Percentiles rank a stretch among this genome's conserved stretches.
These are phyloP conservation scores for Colletotrichum sojae DNA, from an alignment of 2,329 filamentous ascomycete genomes.

Conservation along the genomic window DNA sequence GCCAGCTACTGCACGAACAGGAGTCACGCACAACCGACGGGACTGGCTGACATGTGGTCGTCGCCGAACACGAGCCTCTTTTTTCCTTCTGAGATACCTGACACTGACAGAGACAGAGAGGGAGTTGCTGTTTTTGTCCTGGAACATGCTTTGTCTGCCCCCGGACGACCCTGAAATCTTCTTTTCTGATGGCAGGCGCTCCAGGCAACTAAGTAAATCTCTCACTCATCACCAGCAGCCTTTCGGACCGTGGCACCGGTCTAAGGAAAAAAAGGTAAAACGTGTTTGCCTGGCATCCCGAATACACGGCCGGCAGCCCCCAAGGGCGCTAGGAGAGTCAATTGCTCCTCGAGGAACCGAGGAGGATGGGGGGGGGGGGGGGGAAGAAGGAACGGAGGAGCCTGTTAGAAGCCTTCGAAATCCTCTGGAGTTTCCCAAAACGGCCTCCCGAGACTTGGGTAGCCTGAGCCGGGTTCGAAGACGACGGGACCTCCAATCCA, in stretches of 20 bases:
- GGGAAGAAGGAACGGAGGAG: background rate
- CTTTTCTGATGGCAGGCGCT: background rate
- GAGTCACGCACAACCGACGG: too few relatives aligned
- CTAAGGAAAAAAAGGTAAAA: background rate
- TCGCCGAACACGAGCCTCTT: too few relatives aligned
- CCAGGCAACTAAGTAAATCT: too few relatives aligned
- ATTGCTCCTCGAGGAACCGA: conserved; percentile 18
- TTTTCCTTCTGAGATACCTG: too few relatives aligned
- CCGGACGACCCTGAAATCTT: background rate
- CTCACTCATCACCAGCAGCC: background rate
- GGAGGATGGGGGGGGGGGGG: background rate
- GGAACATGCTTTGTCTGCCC: conserved; percentile 4
- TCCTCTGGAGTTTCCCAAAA: conserved; percentile 19
- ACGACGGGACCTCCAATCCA: background rate
- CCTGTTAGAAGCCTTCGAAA: background rate
- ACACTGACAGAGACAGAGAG: too few relatives aligned
- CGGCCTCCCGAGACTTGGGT: conserved; percentile 28
- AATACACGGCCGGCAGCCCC: background rate
- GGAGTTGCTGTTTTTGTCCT: too few relatives aligned
- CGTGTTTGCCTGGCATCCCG: background rate
- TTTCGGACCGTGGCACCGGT: background rate
- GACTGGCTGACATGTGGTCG: too few relatives aligned
- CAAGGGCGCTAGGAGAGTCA: conserved; percentile 1
- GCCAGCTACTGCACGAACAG: too few relatives aligned
- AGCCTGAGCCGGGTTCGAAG: too few relatives aligned